Conservation (phyloP, 140 eudicot genomes). For the Flaveria floridana region DNA sequence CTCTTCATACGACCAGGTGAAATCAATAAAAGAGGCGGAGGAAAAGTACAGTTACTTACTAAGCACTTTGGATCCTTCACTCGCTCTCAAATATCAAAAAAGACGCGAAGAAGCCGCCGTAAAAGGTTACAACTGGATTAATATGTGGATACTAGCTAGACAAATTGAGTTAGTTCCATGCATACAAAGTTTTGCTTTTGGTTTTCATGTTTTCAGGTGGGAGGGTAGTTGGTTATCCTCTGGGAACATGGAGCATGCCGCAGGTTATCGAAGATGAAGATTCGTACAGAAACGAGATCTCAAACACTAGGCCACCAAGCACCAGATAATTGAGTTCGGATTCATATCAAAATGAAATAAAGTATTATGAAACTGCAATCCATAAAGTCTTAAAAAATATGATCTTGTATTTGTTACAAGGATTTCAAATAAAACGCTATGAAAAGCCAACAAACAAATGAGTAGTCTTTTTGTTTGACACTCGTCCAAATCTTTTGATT, state of each 20-base stretch:
- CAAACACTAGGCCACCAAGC: constrained; percentile 26
- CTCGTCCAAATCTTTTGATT: too few species aligned
- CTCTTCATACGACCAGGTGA: constrained; percentile 48
- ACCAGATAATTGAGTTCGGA: too few species aligned
- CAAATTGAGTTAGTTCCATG: too few species aligned
- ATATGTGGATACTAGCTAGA: background rate
- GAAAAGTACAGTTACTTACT: constrained; percentile 54
- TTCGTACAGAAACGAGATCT: constrained; percentile 43
- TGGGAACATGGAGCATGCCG: constrained; percentile 88
- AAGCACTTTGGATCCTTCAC: constrained; percentile 59
- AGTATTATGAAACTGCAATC: too few species aligned
- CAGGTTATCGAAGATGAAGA: constrained; percentile 67
- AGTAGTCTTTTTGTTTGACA: too few species aligned
- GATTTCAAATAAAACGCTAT: too few species aligned
- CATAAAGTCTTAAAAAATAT: too few species aligned
- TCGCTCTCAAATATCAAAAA: constrained; percentile 55
- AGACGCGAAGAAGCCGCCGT: constrained; percentile 90
- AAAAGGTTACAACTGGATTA: constrained; percentile 50
- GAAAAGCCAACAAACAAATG: too few species aligned
- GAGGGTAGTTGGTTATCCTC: constrained; percentile 57
- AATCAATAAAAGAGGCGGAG: constrained; percentile 61
- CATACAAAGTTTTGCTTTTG: too few species aligned
- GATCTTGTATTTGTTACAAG: too few species aligned
- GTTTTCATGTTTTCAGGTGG: constrained; percentile 48
- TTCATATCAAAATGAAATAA: too few species aligned